Evolutionary conservation across 2,329 filamentous ascomycete genomes (phyloP).

Genomic region (Epichloe amarillans): DNA sequence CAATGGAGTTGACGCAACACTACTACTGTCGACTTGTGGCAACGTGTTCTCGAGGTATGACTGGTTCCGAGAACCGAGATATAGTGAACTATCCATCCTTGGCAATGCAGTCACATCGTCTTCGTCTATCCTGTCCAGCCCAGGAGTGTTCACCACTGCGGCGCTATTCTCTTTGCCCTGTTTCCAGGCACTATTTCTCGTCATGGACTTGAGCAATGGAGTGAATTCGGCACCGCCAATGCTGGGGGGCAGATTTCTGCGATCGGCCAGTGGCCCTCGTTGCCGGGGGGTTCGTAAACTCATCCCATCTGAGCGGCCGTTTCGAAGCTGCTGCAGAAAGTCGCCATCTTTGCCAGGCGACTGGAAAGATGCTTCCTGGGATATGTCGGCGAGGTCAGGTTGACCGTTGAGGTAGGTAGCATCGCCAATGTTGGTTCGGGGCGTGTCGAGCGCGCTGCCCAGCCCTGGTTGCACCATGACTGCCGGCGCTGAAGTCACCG

Average conservation of each 20-base stretch:
- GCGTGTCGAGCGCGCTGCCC: slow-evolving; percentile 61
- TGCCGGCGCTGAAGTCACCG: slow-evolving; percentile 5
- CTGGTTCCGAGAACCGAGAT: slow-evolving; percentile 51
- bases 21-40: slow-evolving; percentile 66
- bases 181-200: slow-evolving; percentile 54
- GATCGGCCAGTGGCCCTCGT: slow-evolving; percentile 54
- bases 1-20: slow-evolving; percentile 70
- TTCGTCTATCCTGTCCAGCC: slow-evolving; percentile 51
- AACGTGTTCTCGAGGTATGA: slow-evolving; percentile 56
- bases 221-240: slow-evolving; percentile 74
- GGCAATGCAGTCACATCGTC: slow-evolving; percentile 66
- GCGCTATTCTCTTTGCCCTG: slow-evolving; percentile 50
- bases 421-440: slow-evolving; percentile 73
- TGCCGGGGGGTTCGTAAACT: slow-evolving; percentile 62
- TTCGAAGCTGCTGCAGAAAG: slow-evolving; percentile 60
- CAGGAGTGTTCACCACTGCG: slow-evolving; percentile 53
- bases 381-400: slow-evolving; percentile 63
- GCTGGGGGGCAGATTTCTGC: slow-evolving; percentile 53
- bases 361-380: slow-evolving; percentile 75
- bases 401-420: slow-evolving; percentile 61
- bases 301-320: slow-evolving; percentile 42
- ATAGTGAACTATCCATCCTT: slow-evolving; percentile 57
- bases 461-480: slow-evolving; percentile 52
- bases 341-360: slow-evolving; percentile 59
- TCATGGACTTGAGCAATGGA: slow-evolving; percentile 74